phyloP scores from a whole-genome alignment of 208 protist species.

The Wallacemonas sp. region DNA sequence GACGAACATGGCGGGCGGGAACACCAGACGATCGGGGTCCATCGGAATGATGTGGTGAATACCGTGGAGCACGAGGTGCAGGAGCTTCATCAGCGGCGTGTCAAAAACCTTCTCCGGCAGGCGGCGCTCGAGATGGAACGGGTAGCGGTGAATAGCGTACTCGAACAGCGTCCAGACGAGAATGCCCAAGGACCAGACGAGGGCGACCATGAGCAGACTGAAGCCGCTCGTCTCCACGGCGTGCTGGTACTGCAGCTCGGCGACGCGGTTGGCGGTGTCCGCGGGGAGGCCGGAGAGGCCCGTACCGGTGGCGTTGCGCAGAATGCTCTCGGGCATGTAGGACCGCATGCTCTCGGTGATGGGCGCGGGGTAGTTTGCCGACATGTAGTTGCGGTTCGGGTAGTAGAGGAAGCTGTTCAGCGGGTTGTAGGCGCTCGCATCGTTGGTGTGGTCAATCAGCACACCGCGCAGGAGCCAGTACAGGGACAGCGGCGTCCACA shows the following conservation, averaged over 20 bases:
- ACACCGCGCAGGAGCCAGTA: constrained; percentile 43
- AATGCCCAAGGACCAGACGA: constrained; percentile 36
- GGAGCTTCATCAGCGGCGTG: constrained; percentile 37
- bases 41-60: constrained; percentile 66
- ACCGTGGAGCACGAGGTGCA: constrained; percentile 50
- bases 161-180: constrained; percentile 47
- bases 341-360: constrained; percentile 13
- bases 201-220: constrained; percentile 23
- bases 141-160: constrained; percentile 49
- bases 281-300: neutral
- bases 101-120: constrained; percentile 31
- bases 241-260: constrained; percentile 28
- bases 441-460: constrained; percentile 35
- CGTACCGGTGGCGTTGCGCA: neutral
- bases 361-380: constrained; percentile 35
- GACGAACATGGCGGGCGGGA: constrained; percentile 46
- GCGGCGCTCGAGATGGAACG: constrained; percentile 47
- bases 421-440: constrained; percentile 24
- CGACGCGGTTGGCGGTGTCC: constrained; percentile 15
- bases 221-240: constrained; percentile 30
- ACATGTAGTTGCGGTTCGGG: constrained; percentile 44
- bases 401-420: constrained; percentile 46
- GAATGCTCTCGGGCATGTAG: constrained; percentile 16
- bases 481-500: constrained; percentile 48
- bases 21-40: constrained; percentile 58